Evolutionary conservation across 164 flowering plant species (phyloP), one percentile per base, ranked within the genome.

Genomic region (Vitis vinifera): DNA sequence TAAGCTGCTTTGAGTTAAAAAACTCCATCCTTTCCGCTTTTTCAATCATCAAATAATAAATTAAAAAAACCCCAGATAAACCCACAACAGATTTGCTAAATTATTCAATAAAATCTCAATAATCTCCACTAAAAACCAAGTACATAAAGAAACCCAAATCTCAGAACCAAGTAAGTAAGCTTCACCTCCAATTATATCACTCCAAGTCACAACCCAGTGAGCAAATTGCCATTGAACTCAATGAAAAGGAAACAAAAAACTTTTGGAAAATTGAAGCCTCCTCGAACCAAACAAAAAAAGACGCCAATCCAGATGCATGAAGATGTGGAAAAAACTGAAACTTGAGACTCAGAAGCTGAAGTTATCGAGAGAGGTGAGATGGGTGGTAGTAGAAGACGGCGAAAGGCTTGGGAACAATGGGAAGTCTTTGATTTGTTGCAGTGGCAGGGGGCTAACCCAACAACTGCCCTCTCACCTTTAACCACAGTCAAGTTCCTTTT

Each of bases 341-440:
- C 27, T 62, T 49, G 23, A 72, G 27, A 8, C 19, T 31, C 51
- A 30, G 52, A 68, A 65, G 55, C 15, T 17, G 49, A 27, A 63
- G 19, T 12, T 55, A 19, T 50, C 48, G 44, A 48, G 60, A 75
- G 75, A 77, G 69, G 68, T 63, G 64, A 55, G 53, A 27, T 8
- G 44, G 68, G 57, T 50, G 50, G 73, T 66, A 57, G 76, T 48
- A 69, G 76, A 78, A 78, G 74, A 44, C 72, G 70, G 84, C 74
- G 72, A 59, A 78, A 76, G 76, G 65, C 52, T 70, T 62, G 79
- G 65, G 63, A 61, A 37, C 44, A 37, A 37, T 37, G 44, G 7
- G 44, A 37, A 37, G 44, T 37, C 7, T 37, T 37, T 37, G 44
- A 37, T 37, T 37, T 37, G 7, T 37, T 37, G 44, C 44, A 68